These are phyloP conservation scores for Zygosaccharomyces pseudobailii DNA, from an alignment of 1,139 yeast species.

Conservation along the genomic window DNA sequence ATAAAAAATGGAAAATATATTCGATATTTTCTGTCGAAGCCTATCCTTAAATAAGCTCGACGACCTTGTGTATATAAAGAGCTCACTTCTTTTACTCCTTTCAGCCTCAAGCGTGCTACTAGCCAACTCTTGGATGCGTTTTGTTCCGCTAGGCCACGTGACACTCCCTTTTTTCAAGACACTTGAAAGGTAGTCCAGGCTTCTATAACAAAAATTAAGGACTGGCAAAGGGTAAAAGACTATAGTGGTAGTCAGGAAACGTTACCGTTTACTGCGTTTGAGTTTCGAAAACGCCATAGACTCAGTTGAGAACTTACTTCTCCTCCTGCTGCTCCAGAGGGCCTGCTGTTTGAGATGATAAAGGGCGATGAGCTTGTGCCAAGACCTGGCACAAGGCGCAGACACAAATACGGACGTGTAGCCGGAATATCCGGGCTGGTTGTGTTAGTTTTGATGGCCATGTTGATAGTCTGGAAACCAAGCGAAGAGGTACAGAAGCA, in stretches of 20 bases:
- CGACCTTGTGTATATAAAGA: too few relatives aligned
- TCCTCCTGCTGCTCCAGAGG: not conserved
- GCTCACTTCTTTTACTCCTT: too few relatives aligned
- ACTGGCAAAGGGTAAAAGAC: not conserved
- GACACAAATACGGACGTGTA: not conserved
- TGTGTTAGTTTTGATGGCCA: not conserved
- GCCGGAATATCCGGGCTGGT: not conserved
- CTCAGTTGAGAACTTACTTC: not conserved
- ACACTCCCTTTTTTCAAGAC: not conserved
- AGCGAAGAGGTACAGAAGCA: not conserved
- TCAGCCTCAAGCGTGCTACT: not conserved
- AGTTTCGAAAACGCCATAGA: not conserved
- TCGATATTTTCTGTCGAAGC: too few relatives aligned
- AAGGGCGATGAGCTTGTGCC: conserved; percentile 1
- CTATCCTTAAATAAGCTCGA: too few relatives aligned
- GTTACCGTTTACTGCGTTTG: not conserved
- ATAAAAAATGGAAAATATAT: too few relatives aligned
- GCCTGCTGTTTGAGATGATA: not conserved
- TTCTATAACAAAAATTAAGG: not conserved
- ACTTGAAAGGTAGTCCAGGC: not conserved
- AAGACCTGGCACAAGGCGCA: not conserved
- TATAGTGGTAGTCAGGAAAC: not conserved
- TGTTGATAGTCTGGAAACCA: not conserved
- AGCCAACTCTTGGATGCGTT: not conserved
- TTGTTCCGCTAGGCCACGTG: not conserved